These are phyloP conservation scores for Xylaria polymorpha DNA, from an alignment of 2,329 filamentous ascomycete genomes.

Conservation along the genomic window DNA sequence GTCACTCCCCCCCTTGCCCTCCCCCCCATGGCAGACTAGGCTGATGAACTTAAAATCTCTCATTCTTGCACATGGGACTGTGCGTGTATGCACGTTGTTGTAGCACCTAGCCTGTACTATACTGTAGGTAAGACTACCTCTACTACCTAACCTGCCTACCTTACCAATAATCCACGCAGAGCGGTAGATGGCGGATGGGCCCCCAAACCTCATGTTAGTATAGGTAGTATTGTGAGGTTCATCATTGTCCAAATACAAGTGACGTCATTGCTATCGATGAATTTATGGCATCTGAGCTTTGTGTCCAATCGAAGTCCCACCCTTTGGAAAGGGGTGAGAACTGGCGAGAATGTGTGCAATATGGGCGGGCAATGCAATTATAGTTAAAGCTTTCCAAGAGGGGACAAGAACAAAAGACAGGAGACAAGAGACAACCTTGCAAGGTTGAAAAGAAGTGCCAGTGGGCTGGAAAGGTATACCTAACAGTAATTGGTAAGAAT, in stretches of 20 bases:
- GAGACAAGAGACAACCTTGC: conserved; percentile 4
- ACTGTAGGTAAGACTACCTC: conserved; percentile 12
- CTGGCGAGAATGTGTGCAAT: not conserved
- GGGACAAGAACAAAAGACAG: not conserved
- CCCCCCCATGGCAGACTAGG: conserved; percentile 22
- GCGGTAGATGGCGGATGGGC: not conserved
- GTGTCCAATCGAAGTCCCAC: not conserved
- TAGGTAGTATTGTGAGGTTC: not conserved
- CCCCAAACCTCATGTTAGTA: not conserved
- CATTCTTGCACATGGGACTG: conserved; percentile 28
- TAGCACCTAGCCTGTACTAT: not conserved
- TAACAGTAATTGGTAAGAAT: not conserved
- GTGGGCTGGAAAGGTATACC: not conserved
- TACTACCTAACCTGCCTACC: too few relatives aligned
- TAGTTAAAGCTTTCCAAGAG: not conserved
- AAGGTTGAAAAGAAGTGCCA: conserved; percentile 1
- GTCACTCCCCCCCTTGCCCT: not conserved
- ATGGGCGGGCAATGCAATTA: not conserved
- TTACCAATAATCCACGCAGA: conserved; percentile 24
- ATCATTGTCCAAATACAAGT: not conserved
- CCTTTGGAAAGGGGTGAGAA: not conserved
- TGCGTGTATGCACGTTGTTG: conserved; percentile 27
- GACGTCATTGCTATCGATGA: conserved; percentile 19
- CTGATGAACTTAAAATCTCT: conserved; percentile 31
- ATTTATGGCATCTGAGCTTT: not conserved